A percentile compares a stretch with the other conserved stretches of the same genome.
phyloP scores from a whole-genome alignment of 2,329 filamentous ascomycete species.

The Albophoma yamanashiensis region DNA sequence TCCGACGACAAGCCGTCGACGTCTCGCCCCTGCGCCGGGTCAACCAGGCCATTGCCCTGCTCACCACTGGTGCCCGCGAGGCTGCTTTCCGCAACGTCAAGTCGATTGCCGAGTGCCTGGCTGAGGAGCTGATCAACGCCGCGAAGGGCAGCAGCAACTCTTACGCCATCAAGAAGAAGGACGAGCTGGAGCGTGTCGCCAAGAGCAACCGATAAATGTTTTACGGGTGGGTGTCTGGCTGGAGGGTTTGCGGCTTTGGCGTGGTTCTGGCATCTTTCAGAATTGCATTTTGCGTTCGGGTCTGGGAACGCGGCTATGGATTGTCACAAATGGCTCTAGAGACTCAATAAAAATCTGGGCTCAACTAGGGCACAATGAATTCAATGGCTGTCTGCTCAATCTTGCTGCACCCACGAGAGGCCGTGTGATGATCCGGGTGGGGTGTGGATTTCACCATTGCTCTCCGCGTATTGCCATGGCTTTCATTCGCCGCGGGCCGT shows the following conservation, averaged over 20 bases:
- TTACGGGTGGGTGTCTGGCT: conserved; percentile 20
- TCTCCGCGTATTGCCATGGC: background rate
- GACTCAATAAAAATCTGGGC: conserved; percentile 32
- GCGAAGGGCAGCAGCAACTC: conserved; percentile 99
- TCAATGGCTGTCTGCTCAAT: conserved; percentile 2
- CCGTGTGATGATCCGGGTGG: background rate
- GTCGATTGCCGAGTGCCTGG: conserved; percentile 98
- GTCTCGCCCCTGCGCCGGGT: conserved; percentile 98
- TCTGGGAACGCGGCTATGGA: conserved; percentile 34
- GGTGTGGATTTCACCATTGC: background rate
- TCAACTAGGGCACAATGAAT: conserved; percentile 27
- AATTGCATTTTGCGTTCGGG: conserved; percentile 36
- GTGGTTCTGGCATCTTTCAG: conserved; percentile 35
- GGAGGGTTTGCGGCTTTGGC: conserved; percentile 29
- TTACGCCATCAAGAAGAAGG: conserved; percentile 99
- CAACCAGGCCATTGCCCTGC: conserved; percentile 98
- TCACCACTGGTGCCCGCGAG: conserved; percentile 98
- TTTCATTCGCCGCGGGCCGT: background rate
- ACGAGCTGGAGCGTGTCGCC: conserved; percentile 99
- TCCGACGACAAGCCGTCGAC: conserved; percentile 99
- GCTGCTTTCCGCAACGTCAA: conserved; percentile 99
- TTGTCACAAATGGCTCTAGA: conserved; percentile 31
- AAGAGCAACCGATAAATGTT: conserved; percentile 98
- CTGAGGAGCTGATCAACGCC: conserved; percentile 99
- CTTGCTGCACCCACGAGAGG: background rate